phyloP scores from a whole-genome alignment of 805 yeast genomes.

The Ogataea sp. region DNA sequence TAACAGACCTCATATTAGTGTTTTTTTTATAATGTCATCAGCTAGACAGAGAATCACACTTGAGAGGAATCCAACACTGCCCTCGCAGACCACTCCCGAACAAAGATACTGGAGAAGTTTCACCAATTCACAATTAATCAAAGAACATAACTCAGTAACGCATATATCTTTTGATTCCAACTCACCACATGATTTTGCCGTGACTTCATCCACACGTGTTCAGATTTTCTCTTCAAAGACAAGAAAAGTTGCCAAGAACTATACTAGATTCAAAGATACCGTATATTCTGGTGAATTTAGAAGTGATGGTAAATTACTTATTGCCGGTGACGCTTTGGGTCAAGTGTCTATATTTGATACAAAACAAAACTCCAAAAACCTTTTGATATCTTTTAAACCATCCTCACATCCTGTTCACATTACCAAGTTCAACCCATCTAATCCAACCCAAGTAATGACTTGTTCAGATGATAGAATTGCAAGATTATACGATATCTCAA shows the following conservation, averaged over 20 bases:
- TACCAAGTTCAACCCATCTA: constrained; percentile 79
- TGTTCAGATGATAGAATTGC: constrained; percentile 89
- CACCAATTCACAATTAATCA: constrained; percentile 75
- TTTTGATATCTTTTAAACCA: constrained; percentile 75
- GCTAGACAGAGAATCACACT: constrained; percentile 55
- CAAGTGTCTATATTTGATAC: constrained; percentile 87
- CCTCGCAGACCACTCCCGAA: constrained; percentile 83
- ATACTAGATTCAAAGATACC: constrained; percentile 80
- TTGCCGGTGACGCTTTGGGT: constrained; percentile 95
- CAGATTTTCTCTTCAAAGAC: constrained; percentile 94
- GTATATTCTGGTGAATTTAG: constrained; percentile 90
- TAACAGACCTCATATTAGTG: too few relatives aligned
- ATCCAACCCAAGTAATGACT: constrained; percentile 67
- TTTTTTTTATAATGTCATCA: too few relatives aligned
- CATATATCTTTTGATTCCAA: constrained; percentile 84
- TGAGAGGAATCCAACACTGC: constrained; percentile 65
- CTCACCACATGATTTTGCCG: constrained; percentile 86
- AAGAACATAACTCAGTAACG: constrained; percentile 87
- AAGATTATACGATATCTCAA: constrained; percentile 82
- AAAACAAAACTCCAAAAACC: constrained; percentile 58
- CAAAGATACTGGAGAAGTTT: constrained; percentile 92
- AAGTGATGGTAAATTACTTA: constrained; percentile 82
- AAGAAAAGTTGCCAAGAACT: constrained; percentile 81
- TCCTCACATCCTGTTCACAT: constrained; percentile 87
- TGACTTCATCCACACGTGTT: constrained; percentile 83